Evolutionary conservation across 176 grass and related monocot genomes (phyloP).

Genomic region (Secale cereale): DNA sequence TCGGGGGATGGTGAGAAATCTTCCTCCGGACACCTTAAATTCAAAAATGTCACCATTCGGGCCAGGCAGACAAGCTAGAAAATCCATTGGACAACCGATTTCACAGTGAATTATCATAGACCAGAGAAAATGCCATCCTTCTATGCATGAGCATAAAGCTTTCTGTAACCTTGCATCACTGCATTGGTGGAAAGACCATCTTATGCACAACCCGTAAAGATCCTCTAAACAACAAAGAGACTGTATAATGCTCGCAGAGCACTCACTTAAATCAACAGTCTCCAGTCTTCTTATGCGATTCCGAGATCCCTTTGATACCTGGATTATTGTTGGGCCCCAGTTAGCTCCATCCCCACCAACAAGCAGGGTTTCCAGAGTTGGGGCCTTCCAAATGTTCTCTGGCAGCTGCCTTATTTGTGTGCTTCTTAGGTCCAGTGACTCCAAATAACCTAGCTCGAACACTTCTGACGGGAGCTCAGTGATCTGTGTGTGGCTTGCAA

Average conservation of each 20-base stretch:
- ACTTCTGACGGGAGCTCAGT: no score
- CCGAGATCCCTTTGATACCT: no score
- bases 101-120: slow-evolving; percentile 14
- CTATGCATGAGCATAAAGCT: background rate
- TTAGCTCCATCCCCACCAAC: no score
- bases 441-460: no score
- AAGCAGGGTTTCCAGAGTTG: no score
- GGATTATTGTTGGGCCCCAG: no score
- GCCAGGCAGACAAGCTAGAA: background rate
- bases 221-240: fast-evolving
- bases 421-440: no score
- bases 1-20: background rate
- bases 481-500: no score
- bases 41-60: no score
- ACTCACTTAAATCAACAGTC: background rate
- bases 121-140: fast-evolving
- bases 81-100: slow-evolving; percentile 16
- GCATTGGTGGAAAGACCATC: background rate
- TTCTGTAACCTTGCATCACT: background rate
- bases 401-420: no score
- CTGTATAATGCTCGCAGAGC: background rate
- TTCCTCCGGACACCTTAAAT: background rate
- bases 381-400: no score
- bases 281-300: background rate
- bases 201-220: background rate